Base-by-base conservation (phyloP, 768 basidiomycete genomes). In the Calocera viscosa region DNA sequence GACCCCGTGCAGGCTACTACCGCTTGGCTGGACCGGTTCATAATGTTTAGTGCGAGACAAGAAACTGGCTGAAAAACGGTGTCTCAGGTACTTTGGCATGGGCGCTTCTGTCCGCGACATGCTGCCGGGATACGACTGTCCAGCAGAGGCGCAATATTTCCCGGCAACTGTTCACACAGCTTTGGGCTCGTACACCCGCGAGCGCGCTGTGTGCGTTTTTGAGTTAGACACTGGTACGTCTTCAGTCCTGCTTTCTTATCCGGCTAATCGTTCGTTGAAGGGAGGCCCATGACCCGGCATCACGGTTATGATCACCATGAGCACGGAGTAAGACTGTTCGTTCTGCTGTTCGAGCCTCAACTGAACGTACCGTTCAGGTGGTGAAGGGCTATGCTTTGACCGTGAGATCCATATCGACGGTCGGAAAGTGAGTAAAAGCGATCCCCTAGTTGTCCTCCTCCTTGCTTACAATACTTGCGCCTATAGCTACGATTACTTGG, bases 121-220 rank as follows among this genome's bases (percentile, higher is more conserved):
- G 77, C 79, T 88, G n/a, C 80, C 82, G 0, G 81, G 83, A 17
- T 47, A 47, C 43, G 86, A 88, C 72, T 87, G 86, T 69, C 86
- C 86, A 2, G 75, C 80, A 68, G 84, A 86, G 63, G 81, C 86
- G 0, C 77, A 83, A 12, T 84, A 79, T 72, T 76, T 88, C n/a
- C 82, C 84, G 1, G 83, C 83, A 0, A 83, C 83, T 7, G 82
- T 83, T 0, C 80, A 82, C 71, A 76, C 79, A n/a, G 71, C 71
- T 10, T 49, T 72, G 3, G 86, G 85, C 1, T 77, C 75, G 2
- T 70, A 82, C 65, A 74, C 77, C 1, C 78, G 80, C 63, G 74
- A 80, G n/a, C 78, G 81, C 30, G 86, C 83, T 1, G 83, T 88
- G 53, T 87, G 86, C 67, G 74, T 88, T 49, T 87, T 87, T 65